Base-by-base conservation (phyloP, 2,329 filamentous ascomycete species). In the Botrytis paeoniae region DNA sequence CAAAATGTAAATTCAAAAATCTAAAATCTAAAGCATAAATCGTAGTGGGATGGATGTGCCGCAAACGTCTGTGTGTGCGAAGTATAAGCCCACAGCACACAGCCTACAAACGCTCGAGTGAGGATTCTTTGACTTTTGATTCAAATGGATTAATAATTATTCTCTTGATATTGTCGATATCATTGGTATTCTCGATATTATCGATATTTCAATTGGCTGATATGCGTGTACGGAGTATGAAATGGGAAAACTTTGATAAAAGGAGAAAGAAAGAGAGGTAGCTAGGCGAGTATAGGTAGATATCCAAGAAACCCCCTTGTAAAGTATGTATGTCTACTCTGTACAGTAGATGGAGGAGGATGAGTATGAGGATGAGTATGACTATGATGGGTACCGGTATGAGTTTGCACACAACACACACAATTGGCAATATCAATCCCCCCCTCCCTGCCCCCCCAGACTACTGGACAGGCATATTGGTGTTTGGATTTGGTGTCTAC, bases 21-120 rank as follows among this genome's bases (percentile, higher is more conserved):
- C 51, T 57, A 29, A 57, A n/a, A 39, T 62, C 64, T 68, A 68
- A 68, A 57, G 64, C 48, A 68, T 68, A 39, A 54, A 39, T 66
- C 25, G 25, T 35, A 9, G 64, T 68, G 16, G 63, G 64, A 68
- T 54, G 14, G 32, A 51, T 54, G 25, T 51, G 64, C 32, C 43
- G 45, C 37, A 29, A 35, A n/a, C 51, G 64, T 68, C 64, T 68
- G 64, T 68, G 35, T 54, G 64, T 54, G 29, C 64, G 48, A 54
- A 54, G 48, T 54, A 54, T 54, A 54, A 54, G 45, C 45, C 64
- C 32, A 66, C 14, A 37, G 48, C 48, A 14, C 48, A 54, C 48
- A 51, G 63, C 63, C 32, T 32, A 66, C 32, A 54, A 35, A 25
- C 64, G 32, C 45, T 39, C 45, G 64, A 66, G 45, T 66, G 64